phyloP scores from a whole-genome alignment of 345 rosid species.

The Corchorus olitorius region DNA sequence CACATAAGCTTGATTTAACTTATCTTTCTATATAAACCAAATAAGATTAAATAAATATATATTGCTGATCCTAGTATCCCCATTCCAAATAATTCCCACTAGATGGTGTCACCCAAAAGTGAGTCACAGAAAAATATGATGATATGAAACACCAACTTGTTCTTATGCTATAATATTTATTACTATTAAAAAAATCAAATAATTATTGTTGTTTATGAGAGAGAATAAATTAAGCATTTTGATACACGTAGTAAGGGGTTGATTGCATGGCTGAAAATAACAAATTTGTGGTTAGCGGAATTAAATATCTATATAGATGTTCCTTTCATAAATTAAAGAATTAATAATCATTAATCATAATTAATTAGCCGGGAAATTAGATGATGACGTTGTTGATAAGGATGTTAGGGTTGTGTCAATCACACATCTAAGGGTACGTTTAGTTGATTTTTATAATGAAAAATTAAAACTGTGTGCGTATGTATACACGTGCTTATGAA shows the following conservation, averaged over 20 bases:
- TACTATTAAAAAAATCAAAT: neutral
- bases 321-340: neutral
- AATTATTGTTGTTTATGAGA: neutral
- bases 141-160: neutral
- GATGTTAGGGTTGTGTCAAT: neutral
- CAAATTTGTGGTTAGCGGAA: neutral
- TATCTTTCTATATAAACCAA: no score
- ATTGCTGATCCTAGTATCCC: neutral
- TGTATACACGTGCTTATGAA: no score
- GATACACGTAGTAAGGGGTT: neutral
- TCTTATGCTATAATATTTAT: neutral
- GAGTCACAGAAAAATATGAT: neutral
- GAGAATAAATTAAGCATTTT: neutral
- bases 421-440: neutral
- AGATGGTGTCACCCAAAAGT: conserved; percentile 14
- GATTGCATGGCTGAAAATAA: neutral
- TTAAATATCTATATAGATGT: neutral
- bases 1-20: no score
- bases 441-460: neutral
- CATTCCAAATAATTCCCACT: neutral
- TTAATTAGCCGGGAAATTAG: neutral
- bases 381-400: neutral
- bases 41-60: neutral
- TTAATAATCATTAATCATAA: neutral
- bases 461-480: no score